Percentiles rank a stretch among this genome's conserved stretches.
These are phyloP conservation scores for Russula dissimulans DNA, from an alignment of 768 basidiomycete genomes.

Conservation along the genomic window DNA sequence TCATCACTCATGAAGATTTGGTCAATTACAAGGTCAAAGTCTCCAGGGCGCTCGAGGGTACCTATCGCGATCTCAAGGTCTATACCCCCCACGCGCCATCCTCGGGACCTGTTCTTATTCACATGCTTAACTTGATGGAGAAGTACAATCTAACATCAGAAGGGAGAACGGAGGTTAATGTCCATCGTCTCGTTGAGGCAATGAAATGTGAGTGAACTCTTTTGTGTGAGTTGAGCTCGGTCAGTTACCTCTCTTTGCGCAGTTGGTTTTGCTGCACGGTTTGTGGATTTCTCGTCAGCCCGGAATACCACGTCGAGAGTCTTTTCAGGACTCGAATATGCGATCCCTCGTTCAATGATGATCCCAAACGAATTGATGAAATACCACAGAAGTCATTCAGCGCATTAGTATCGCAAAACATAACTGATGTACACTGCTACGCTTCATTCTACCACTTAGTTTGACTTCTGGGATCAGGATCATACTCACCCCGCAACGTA, in stretches of 20 bases:
- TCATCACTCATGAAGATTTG: constrained; percentile 69
- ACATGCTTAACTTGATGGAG: constrained; percentile 88
- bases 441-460: background rate
- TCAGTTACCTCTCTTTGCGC: constrained; percentile 18
- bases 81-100: constrained; percentile 83
- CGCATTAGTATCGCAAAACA: constrained; percentile 46
- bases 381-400: constrained; percentile 68
- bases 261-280: constrained; percentile 61
- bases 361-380: constrained; percentile 44
- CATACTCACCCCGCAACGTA: constrained; percentile 72
- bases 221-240: background rate
- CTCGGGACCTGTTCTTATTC: constrained; percentile 80
- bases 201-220: constrained; percentile 56
- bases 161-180: constrained; percentile 51
- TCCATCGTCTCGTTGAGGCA: constrained; percentile 76
- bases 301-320: background rate
- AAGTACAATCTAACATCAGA: constrained; percentile 45
- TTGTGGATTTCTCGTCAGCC: constrained; percentile 7
- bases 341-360: constrained; percentile 63
- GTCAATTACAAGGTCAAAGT: constrained; percentile 60
- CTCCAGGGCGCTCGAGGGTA: constrained; percentile 64
- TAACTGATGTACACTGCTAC: constrained; percentile 67
- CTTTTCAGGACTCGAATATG: constrained; percentile 65
- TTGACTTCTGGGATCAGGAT: constrained; percentile 40
- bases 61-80: constrained; percentile 66